Evolutionary conservation across 352 stramenopile species (phyloP).

Genomic region (Globisporangium solare): DNA sequence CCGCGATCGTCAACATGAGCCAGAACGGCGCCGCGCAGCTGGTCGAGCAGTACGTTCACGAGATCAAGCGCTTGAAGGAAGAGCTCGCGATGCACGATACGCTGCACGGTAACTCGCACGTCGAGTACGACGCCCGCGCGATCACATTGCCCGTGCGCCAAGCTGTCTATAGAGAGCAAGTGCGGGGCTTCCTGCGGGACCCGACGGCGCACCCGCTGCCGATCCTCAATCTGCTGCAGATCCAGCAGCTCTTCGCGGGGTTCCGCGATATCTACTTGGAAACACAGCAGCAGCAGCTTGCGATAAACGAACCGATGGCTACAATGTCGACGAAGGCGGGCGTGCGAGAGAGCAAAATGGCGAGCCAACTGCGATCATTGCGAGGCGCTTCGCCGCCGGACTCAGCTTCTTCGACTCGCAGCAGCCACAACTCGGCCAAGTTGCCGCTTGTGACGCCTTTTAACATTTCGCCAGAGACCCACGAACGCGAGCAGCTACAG

Average conservation of each 20-base stretch:
- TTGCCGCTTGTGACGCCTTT: conserved; percentile 3
- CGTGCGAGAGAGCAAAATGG: conserved; percentile 35
- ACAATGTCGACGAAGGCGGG: conserved; percentile 4
- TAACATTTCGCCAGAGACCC: conserved; percentile 1
- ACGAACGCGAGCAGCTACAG: background rate
- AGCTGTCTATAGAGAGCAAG: conserved; percentile 17
- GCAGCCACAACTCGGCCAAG: background rate
- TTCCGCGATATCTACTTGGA: conserved; percentile 48
- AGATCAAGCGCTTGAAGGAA: conserved; percentile 48
- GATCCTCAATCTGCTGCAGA: conserved; percentile 42
- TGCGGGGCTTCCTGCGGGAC: conserved; percentile 35
- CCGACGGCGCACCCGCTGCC: conserved; percentile 15
- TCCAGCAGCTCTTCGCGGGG: conserved; percentile 32
- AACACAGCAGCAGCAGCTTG: conserved; percentile 8
- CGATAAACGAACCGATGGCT: background rate
- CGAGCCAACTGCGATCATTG: conserved; percentile 46
- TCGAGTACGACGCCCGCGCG: conserved; percentile 26
- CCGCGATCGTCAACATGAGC: conserved; percentile 59
- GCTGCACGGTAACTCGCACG: conserved; percentile 34
- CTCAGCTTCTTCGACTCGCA: background rate
- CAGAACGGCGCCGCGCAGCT: conserved; percentile 7
- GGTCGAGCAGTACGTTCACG: conserved; percentile 29
- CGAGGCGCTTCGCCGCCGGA: conserved; percentile 19
- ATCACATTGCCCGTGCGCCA: conserved; percentile 14
- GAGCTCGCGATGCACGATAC: conserved; percentile 65